A percentile compares a stretch with the other conserved stretches of the same genome.
Evolutionary conservation across 306 rosid species (phyloP).

Genomic region (Inga leiocalycina): DNA sequence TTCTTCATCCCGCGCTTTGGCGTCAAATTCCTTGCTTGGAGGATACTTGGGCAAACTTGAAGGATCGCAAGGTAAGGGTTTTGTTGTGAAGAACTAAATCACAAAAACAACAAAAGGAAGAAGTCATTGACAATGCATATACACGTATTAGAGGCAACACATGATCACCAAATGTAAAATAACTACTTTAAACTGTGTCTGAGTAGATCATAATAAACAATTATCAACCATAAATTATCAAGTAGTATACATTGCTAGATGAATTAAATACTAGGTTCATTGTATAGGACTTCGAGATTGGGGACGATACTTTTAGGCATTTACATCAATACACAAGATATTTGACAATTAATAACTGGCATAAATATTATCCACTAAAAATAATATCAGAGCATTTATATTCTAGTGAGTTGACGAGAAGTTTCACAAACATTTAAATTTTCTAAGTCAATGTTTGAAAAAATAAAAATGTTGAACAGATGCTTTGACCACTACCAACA

Average conservation of each 20-base stretch:
- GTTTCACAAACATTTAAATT: background rate
- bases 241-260: background rate
- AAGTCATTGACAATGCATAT: constrained; percentile 22
- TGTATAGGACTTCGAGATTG: background rate
- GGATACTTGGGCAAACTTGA: constrained; percentile 95
- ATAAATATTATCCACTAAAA: background rate
- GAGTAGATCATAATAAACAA: constrained; percentile 7
- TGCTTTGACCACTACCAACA: constrained; percentile 6
- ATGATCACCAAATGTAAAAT: constrained; percentile 15
- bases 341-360: background rate
- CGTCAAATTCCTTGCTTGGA: constrained; percentile 99
- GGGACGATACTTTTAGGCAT: background rate
- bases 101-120: constrained; percentile 32
- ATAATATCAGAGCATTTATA: constrained; percentile 1
- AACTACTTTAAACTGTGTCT: background rate
- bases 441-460: background rate
- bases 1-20: constrained; percentile 94
- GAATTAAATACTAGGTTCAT: background rate
- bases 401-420: background rate
- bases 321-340: background rate
- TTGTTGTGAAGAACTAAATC: constrained; percentile 76
- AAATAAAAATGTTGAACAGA: background rate
- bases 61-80: constrained; percentile 97
- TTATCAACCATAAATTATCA: constrained; percentile 2
- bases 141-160: constrained; percentile 17